phyloP scores from a whole-genome alignment of 2,329 filamentous ascomycete genomes.

The Fusarium pseudonygamai region DNA sequence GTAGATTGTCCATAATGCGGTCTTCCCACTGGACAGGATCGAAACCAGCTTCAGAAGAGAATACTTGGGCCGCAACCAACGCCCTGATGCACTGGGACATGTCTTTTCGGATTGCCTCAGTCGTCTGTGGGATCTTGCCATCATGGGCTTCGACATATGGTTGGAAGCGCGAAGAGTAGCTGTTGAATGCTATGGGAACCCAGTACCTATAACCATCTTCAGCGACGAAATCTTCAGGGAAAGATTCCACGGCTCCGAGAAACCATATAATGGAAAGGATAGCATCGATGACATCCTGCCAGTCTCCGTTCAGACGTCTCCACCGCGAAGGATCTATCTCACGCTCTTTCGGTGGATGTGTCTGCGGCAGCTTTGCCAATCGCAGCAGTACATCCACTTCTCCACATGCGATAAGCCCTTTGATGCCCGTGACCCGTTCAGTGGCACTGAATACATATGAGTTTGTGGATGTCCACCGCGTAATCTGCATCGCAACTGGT shows the following conservation, averaged over 20 bases:
- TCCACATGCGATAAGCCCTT: conserved; percentile 1
- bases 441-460: background rate
- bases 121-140: accelerated
- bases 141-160: background rate
- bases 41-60: accelerated
- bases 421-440: background rate
- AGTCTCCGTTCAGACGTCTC: background rate
- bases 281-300: background rate
- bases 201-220: background rate
- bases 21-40: background rate
- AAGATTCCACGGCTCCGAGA: background rate
- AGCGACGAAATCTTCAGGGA: background rate
- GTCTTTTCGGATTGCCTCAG: background rate
- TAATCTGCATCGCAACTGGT: conserved; percentile 3
- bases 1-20: background rate
- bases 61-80: background rate
- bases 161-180: accelerated
- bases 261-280: background rate
- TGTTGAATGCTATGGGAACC: background rate
- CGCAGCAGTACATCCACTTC: background rate
- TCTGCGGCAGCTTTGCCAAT: background rate
- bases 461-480: background rate
- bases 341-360: background rate
- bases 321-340: background rate
- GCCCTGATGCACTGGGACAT: background rate